Conservation (phyloP, 2,329 filamentous ascomycete genomes). For the Pseudogymnoascus sp. region DNA sequence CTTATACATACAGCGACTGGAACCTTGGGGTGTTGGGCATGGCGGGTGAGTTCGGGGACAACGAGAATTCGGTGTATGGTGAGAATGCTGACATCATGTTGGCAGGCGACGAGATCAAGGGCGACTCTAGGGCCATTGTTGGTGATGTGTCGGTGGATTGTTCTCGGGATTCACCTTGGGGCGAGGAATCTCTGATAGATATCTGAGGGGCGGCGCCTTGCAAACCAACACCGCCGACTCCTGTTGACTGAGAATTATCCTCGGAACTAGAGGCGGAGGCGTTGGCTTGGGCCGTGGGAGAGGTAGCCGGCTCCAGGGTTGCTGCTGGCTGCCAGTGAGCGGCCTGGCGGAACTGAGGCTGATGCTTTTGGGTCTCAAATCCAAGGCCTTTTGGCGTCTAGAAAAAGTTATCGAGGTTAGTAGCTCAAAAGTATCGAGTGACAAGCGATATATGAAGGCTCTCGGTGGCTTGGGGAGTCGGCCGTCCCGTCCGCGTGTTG, state of each 20-base stretch:
- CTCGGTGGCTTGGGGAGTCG: not conserved
- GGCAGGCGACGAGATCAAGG: conserved; percentile 55
- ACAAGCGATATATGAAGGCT: not conserved
- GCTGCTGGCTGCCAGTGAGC: not conserved
- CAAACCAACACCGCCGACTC: conserved; percentile 6
- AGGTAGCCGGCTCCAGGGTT: not conserved
- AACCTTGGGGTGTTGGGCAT: conserved; percentile 38
- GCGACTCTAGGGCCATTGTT: conserved; percentile 54
- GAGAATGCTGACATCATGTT: conserved; percentile 49
- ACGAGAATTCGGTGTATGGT: conserved; percentile 47
- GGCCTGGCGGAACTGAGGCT: conserved; percentile 6
- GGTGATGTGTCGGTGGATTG: conserved; percentile 1
- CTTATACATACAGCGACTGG: conserved; percentile 42
- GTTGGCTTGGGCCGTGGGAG: conserved; percentile 1
- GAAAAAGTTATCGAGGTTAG: not conserved
- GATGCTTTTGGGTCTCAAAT: not conserved
- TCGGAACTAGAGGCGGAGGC: conserved; percentile 2
- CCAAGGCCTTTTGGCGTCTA: not conserved
- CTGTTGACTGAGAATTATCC: conserved; percentile 1
- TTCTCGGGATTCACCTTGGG: not conserved
- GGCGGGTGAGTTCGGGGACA: conserved; percentile 45
- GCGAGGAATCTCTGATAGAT: conserved; percentile 7
- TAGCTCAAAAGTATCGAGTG: conserved; percentile 3
- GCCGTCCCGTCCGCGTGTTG: not conserved
- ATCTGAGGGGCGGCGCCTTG: not conserved